Conservation (phyloP, 768 basidiomycete genomes). For the Pleurotus giganteus region DNA sequence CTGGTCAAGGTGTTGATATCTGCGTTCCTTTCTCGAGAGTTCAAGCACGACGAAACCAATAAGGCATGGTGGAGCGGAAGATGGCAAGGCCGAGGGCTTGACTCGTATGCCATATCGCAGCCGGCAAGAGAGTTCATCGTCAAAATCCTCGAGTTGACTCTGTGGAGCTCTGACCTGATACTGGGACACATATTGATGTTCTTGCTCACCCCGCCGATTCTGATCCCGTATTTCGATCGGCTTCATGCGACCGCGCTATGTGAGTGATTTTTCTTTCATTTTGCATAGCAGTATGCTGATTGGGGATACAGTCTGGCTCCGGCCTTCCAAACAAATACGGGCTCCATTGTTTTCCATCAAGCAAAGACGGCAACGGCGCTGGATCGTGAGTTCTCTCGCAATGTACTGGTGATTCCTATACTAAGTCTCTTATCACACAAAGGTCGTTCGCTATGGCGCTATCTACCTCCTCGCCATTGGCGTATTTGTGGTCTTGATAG, state of each 20-base stretch:
- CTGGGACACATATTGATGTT: constrained; percentile 85
- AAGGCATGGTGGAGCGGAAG: constrained; percentile 98
- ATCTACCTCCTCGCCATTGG: constrained; percentile 69
- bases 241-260: constrained; percentile 90
- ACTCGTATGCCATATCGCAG: constrained; percentile 89
- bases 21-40: constrained; percentile 93
- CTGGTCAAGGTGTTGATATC: constrained; percentile 93
- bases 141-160: constrained; percentile 93
- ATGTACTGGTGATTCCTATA: neutral
- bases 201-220: constrained; percentile 83
- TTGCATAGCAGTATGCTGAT: constrained; percentile 9
- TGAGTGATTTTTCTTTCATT: constrained; percentile 39
- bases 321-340: constrained; percentile 91
- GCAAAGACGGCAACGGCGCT: constrained; percentile 84
- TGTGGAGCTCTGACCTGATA: constrained; percentile 95
- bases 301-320: constrained; percentile 80
- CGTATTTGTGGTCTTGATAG: constrained; percentile 74
- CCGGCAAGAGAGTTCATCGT: constrained; percentile 96
- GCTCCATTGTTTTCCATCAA: constrained; percentile 89
- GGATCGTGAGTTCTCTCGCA: constrained; percentile 65
- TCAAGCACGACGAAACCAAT: constrained; percentile 99
- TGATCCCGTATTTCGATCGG: constrained; percentile 90
- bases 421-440: constrained; percentile 12
- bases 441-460: constrained; percentile 84
- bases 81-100: constrained; percentile 96